A percentile compares a stretch with the other conserved stretches of the same genome.
Conservation (phyloP, 306 rosid genomes). For the Acacia acuminata region DNA sequence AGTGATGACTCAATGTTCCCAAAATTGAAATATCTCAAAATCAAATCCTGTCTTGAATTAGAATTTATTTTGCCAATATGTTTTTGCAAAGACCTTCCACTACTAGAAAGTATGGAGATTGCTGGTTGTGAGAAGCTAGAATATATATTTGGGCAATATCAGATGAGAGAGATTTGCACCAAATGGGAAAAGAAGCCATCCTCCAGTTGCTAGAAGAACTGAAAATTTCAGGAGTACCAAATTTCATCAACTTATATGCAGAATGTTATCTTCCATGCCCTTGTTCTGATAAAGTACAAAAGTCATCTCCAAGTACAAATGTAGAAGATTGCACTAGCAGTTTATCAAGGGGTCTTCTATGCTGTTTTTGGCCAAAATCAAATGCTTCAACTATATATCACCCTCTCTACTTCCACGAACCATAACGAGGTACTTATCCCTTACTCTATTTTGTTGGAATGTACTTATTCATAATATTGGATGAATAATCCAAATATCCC, state of each 20-base stretch:
- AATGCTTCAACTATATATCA: too few species aligned
- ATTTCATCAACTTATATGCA: not conserved
- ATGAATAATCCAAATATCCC: not conserved
- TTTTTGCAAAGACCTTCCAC: not conserved
- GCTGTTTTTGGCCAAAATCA: too few species aligned
- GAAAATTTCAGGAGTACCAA: not conserved
- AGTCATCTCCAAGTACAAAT: too few species aligned
- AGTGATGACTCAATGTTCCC: not conserved
- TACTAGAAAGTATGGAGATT: conserved; percentile 21
- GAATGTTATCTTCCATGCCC: not conserved
- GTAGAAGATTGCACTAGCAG: too few species aligned
- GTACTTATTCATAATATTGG: not conserved
- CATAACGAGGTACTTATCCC: not conserved
- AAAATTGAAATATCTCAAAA: conserved; percentile 10
- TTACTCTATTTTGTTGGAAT: not conserved
- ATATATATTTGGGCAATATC: conserved; percentile 15
- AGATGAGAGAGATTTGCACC: not conserved
- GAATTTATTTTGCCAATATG: conserved; percentile 26
- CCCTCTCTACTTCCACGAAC: not conserved
- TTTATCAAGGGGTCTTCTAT: too few species aligned
- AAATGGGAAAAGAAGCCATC: not conserved
- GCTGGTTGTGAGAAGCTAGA: not conserved
- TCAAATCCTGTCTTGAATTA: not conserved
- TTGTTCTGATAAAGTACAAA: too few species aligned
- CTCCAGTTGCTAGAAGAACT: not conserved